Evolutionary conservation across 345 rosid species (phyloP), one percentile per base, ranked within the genome.

Genomic region (Euphorbia peplus): DNA sequence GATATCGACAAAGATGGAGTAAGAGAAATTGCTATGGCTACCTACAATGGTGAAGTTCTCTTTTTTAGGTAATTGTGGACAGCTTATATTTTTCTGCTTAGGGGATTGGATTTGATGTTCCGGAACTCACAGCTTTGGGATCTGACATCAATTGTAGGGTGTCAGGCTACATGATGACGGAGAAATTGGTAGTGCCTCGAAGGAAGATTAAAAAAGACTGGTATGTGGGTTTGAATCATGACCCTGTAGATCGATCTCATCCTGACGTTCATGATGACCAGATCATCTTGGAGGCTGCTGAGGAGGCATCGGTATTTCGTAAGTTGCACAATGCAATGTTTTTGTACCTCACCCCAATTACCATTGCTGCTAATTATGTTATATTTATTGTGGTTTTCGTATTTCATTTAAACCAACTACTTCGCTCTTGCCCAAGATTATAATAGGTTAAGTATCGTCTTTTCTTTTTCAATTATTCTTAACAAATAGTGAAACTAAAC

Each of bases 1-100:
- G 99, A 95, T 77, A 90, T 95, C 64, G 99, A 95, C 80, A 90
- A 89, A 81, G 99, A 95, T 76, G 98, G 98, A 66, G 90, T 85
- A 70, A 88, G 92, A 79, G 99, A 95, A 83, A 92, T 95, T 72
- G 88, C 91, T 68, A 74, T 95, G 79, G 99, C 98, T 35, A 92
- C 98, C 55, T 95, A 92, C 82, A 95, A 95, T 66, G 99, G 97
- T 14, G 97, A 92, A 72, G 95, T 95, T 61, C 80, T 90, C 44
- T 95, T 92, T 75, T 95, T 95, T 83, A 92, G 99, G 99, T 90
- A 76, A 42, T 79, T 76, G 21, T 65, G 12, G 64, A 39, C 63
- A 26, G n/a, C 69, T 19, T n/a, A 62, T 35, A 42, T 18, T 44
- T n/a, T 57, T 39, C 26, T 42, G 57, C 57, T 69, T 54, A 18